phyloP scores from a whole-genome alignment of 2,329 filamentous ascomycete genomes.

The Aspergillus viridinutans region DNA sequence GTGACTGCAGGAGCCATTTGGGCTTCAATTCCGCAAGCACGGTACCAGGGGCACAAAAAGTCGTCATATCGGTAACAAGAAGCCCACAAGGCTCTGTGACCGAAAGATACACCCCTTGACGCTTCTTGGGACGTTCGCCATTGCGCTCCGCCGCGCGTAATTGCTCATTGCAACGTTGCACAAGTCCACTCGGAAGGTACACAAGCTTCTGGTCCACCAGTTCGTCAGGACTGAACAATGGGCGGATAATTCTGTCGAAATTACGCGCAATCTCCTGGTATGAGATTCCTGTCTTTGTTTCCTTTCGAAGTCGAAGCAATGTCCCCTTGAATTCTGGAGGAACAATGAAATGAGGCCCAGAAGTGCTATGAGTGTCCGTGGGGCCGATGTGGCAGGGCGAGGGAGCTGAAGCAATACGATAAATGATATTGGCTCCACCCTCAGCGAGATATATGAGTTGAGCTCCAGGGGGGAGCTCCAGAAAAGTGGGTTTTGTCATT shows the following conservation, averaged over 20 bases:
- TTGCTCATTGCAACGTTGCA: conserved; percentile 51
- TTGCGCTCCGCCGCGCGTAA: conserved; percentile 48
- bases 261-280: conserved; percentile 46
- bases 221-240: conserved; percentile 53
- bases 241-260: conserved; percentile 43
- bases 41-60: conserved; percentile 29
- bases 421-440: conserved; percentile 74
- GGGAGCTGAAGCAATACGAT: conserved; percentile 50
- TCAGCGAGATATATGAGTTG: conserved; percentile 54
- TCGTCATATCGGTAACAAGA: conserved; percentile 70
- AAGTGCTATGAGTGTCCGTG: conserved; percentile 19
- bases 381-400: conserved; percentile 18
- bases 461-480: conserved; percentile 33
- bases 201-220: conserved; percentile 57
- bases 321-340: conserved; percentile 39
- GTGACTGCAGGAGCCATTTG: conserved; percentile 77
- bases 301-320: conserved; percentile 60
- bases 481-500: conserved; percentile 30
- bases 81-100: conserved; percentile 60
- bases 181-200: conserved; percentile 39
- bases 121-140: conserved; percentile 44
- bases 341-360: conserved; percentile 11
- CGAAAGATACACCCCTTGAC: conserved; percentile 49
- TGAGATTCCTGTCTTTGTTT: conserved; percentile 47
- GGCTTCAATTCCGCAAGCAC: conserved; percentile 71